Base-by-base conservation (phyloP, 2,329 filamentous ascomycete genomes). In the Fusarium beomiforme region DNA sequence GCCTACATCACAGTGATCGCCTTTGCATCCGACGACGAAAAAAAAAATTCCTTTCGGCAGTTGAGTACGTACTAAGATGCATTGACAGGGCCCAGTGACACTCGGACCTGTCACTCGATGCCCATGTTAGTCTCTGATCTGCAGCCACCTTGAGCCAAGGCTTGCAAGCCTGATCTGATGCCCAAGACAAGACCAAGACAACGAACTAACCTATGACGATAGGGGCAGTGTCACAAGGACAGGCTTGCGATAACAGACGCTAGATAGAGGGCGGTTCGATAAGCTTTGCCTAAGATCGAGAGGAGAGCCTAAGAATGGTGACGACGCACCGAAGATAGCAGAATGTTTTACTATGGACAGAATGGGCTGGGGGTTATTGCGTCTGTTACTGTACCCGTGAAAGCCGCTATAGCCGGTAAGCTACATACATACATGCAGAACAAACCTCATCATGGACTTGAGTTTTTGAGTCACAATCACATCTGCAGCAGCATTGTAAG, bases 271-370 rank as follows among this genome's bases (percentile, higher is more conserved):
- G 19, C 36, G 43, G 17, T 16, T 47, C 23, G 66, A 62, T 70
- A 67, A 70, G 67, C 56, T 70, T 63, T 63, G 54, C 50, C 55
- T n/a, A 55, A n/a, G 19, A 6, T 26, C 31, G 37, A 50, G 37
- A 41, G 26, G 17, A 56, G 57, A 37, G 16, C 29, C 68, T 69
- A 56, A 44, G 8, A 46, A 47, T 39, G 47, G 70, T 70, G 67
- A 67, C 67, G 67, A 46, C 10, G 34, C 17, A 17, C 42, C 2
- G n/a, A 41, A 33, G 47, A 51, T 51, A 37, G 47, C 21, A 51
- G 47, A 51, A 51, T 29, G 11, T 10, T n/a, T n/a, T n/a, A n/a
- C n/a, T n/a, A n/a, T n/a, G n/a, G n/a, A n/a, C n/a, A n/a, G n/a
- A n/a, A n/a, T 50, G 33, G 34, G 36, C 23, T 31, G 54, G n/a